Evolutionary conservation across 192 early-diverging fungal species (phyloP), one percentile per base, ranked within the genome.

Genomic region (Coemansia sp.): DNA sequence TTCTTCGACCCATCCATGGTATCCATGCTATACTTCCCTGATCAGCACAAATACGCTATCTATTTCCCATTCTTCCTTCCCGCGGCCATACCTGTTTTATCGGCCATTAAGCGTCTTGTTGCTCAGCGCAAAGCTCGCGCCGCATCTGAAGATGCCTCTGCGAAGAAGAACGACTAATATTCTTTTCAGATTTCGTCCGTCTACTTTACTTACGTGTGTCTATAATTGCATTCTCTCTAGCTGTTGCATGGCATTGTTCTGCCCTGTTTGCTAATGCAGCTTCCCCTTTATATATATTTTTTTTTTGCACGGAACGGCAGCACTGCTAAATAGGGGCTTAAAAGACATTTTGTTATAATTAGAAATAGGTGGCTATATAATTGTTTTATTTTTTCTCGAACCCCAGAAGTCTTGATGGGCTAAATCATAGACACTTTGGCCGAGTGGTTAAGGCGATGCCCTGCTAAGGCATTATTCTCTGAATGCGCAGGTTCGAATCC

Each of bases 1-100:
- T 99, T 99, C 70, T 98, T 97, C 86, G 94, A 99, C 69, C 95
- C 95, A 1, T 93, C 93, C 12, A 97, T 99, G 97, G 94, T 99
- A 0, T 90, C 94, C 5, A 87, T 97, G 88, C 82, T 98, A 6
- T 99, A 99, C 69, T 99, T 99, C 81, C 97, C 97, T 6, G 91
- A 94, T 62, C 95, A 99, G 74, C 97, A 99, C 81, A 97, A 94
- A 76, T 93, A 91, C 59, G 97, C 95, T 16, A 93, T 99, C 35
- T 99, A 99, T 63, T 89, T 96, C 90, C 96, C 96, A 12, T 82
- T 95, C 58, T 96, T 98, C 78, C 85, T 98, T 15, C 96, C 96
- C 6, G 88, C 92, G 28, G 87, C 86, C 6, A 87, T 94, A 4
- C 90, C 90, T 1, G 61, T 95, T 4, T 26, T 93, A 2, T 72